Percentiles rank a stretch among this genome's conserved stretches.
Conservation (phyloP, 1,284 basidiomycete genomes). For the Microbotryum saponariae region DNA sequence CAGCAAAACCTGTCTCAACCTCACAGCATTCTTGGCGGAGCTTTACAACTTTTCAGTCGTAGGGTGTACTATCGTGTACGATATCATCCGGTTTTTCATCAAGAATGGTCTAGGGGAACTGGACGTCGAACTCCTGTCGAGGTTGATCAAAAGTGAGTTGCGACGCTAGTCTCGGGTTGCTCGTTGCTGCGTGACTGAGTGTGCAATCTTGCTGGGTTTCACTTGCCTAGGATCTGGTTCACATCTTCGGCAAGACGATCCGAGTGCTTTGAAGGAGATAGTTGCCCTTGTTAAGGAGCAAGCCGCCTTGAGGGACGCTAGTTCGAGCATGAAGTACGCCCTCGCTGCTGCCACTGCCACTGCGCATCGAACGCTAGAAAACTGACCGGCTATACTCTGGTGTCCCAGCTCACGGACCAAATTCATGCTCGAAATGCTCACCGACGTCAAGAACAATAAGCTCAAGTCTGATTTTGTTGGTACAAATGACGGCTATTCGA, state of each 20-base stretch:
- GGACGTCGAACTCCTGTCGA: conserved; percentile 77
- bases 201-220: background rate
- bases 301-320: too few relatives aligned
- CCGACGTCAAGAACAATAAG: conserved; percentile 85
- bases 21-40: conserved; percentile 79
- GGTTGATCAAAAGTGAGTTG: conserved; percentile 69
- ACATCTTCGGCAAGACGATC: conserved; percentile 66
- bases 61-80: conserved; percentile 78
- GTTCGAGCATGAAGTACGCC: too few relatives aligned
- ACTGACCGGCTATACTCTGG: too few relatives aligned
- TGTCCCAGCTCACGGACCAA: conserved; percentile 62
- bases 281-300: conserved; percentile 61
- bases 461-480: conserved; percentile 53
- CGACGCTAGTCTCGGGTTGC: background rate
- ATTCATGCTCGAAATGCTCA: conserved; percentile 88
- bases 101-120: conserved; percentile 59
- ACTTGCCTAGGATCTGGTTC: conserved; percentile 61
- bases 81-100: conserved; percentile 74
- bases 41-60: conserved; percentile 94
- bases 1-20: conserved; percentile 75
- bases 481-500: conserved; percentile 63
- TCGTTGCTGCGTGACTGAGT: background rate
- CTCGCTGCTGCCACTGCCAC: too few relatives aligned
- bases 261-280: conserved; percentile 49
- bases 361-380: too few relatives aligned